A percentile compares a stretch with the other conserved stretches of the same genome.
Conservation (phyloP, 2,329 filamentous ascomycete species). For the Chaetomium strumarium region DNA sequence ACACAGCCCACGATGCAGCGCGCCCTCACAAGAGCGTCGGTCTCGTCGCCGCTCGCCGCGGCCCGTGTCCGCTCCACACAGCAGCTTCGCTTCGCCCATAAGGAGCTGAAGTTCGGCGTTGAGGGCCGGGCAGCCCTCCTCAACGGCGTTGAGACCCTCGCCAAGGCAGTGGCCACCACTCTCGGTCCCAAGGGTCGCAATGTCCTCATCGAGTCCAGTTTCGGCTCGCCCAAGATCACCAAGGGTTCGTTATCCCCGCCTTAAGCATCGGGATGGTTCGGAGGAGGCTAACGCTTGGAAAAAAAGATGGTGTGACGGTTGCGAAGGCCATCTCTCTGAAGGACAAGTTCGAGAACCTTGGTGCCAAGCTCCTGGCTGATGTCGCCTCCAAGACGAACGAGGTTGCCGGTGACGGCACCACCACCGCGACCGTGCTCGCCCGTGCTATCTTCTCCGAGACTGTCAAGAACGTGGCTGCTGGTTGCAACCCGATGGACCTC, state of each 20-base stretch:
- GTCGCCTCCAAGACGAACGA: constrained; percentile 99
- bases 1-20: constrained; percentile 68
- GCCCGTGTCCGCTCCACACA: constrained; percentile 66
- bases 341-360: constrained; percentile 99
- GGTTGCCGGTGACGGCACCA: constrained; percentile 96
- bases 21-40: constrained; percentile 79
- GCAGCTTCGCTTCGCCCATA: constrained; percentile 95
- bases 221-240: constrained; percentile 98
- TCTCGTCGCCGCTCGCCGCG: constrained; percentile 60
- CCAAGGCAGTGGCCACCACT: constrained; percentile 92
- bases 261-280: not conserved
- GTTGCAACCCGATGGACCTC: constrained; percentile 99
- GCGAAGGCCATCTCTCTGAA: constrained; percentile 85
- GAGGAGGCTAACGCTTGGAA: constrained; percentile 6
- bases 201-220: constrained; percentile 96
- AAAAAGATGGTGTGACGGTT: constrained; percentile 76
- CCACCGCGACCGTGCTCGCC: constrained; percentile 92
- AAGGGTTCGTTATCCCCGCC: constrained; percentile 59
- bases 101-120: constrained; percentile 98
- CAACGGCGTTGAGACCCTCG: constrained; percentile 91
- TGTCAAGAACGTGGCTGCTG: constrained; percentile 98
- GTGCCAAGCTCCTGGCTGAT: constrained; percentile 92
- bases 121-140: constrained; percentile 86
- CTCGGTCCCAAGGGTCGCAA: constrained; percentile 97
- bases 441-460: constrained; percentile 99